Evolutionary conservation across 805 yeast genomes (phyloP).

Genomic region (Sugiyamaella smithiae): DNA sequence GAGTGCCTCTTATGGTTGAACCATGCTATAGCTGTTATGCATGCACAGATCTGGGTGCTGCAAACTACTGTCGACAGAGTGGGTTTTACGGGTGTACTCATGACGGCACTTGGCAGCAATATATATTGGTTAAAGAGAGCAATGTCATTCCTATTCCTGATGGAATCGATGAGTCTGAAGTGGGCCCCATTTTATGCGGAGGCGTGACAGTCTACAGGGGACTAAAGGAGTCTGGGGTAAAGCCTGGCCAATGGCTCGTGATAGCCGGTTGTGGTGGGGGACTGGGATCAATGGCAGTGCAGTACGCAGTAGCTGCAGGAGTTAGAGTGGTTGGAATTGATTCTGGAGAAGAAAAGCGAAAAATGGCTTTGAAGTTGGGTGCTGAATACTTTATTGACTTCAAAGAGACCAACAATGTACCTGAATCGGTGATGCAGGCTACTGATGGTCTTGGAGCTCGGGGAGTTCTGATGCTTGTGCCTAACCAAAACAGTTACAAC

Average conservation of each 20-base stretch:
- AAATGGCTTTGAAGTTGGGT: constrained; percentile 54
- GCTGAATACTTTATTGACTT: constrained; percentile 65
- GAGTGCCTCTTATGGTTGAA: no score
- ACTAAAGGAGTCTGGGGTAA: constrained; percentile 68
- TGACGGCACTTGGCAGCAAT: constrained; percentile 89
- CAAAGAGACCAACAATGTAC: constrained; percentile 69
- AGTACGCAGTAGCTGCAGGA: constrained; percentile 77
- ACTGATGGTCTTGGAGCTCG: constrained; percentile 67
- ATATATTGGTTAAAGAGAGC: constrained; percentile 82
- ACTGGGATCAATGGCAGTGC: constrained; percentile 69
- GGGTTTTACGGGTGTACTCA: constrained; percentile 88
- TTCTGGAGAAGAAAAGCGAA: constrained; percentile 62
- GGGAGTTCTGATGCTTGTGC: not conserved
- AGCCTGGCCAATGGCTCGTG: constrained; percentile 73
- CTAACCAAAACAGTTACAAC: not conserved
- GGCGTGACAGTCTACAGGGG: constrained; percentile 93
- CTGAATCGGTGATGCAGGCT: constrained; percentile 72
- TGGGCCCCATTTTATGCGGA: constrained; percentile 84
- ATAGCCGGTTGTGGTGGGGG: constrained; percentile 81
- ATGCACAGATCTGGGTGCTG: constrained; percentile 76
- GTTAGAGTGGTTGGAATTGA: constrained; percentile 68
- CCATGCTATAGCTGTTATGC: no score
- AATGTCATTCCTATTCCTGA: constrained; percentile 80
- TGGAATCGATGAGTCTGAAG: constrained; percentile 68
- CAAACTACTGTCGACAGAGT: constrained; percentile 72